Evolutionary conservation across 495 filamentous ascomycete species (phyloP).

Genomic region (Parathielavia hyrcaniae): DNA sequence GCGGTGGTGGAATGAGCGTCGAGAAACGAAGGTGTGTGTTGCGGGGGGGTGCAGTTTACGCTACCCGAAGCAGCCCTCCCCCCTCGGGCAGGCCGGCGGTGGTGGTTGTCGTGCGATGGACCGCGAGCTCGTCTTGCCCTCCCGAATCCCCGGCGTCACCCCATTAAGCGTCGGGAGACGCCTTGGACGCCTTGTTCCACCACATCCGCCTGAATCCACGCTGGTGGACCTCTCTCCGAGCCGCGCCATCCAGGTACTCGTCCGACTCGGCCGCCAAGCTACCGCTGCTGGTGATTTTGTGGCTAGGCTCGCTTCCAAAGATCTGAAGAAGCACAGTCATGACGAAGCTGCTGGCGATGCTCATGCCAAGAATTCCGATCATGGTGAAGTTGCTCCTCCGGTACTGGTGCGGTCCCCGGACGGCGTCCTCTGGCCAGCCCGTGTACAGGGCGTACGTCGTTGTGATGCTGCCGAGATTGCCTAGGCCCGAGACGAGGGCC

Average conservation of each 20-base stretch:
- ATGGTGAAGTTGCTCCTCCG: constrained; percentile 79
- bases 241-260: constrained; percentile 62
- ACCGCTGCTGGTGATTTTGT: constrained; percentile 33
- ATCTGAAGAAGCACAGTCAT: constrained; percentile 63
- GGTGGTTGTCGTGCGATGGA: constrained; percentile 13
- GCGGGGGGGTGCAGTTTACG: not conserved
- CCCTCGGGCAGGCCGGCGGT: constrained; percentile 1
- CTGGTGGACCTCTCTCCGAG: constrained; percentile 59
- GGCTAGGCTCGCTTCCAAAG: constrained; percentile 51
- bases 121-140: constrained; percentile 13
- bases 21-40: constrained; percentile 21
- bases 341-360: constrained; percentile 60
- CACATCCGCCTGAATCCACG: constrained; percentile 60
- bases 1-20: constrained; percentile 15
- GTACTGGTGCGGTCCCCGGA: constrained; percentile 62
- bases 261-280: constrained; percentile 39
- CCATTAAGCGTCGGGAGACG: not conserved
- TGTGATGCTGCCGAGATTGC: constrained; percentile 76
- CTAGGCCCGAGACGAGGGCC: constrained; percentile 77
- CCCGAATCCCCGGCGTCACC: not conserved
- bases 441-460: constrained; percentile 87
- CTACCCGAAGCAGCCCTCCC: not conserved
- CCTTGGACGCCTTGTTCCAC: constrained; percentile 30
- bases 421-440: constrained; percentile 71
- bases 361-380: constrained; percentile 75